phyloP scores from a whole-genome alignment of 306 rosid genomes.

The Vigna angularis region DNA sequence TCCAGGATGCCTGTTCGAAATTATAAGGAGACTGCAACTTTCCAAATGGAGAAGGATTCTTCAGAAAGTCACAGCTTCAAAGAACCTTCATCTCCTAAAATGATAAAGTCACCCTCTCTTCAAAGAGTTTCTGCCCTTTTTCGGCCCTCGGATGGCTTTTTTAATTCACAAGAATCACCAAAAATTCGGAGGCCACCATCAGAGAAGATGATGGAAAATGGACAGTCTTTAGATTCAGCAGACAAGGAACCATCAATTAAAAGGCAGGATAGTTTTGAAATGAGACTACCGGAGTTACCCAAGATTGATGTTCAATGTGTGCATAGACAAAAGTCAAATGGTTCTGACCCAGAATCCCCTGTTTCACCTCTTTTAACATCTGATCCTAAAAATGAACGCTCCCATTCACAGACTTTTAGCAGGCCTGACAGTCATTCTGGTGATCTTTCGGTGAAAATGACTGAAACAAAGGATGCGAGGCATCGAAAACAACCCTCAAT shows the following conservation, averaged over 20 bases:
- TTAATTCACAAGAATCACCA: slow-evolving; percentile 87
- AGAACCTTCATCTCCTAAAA: slow-evolving; percentile 97
- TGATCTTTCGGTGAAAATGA: slow-evolving; percentile 62
- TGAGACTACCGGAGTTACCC: slow-evolving; percentile 92
- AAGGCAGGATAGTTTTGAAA: slow-evolving; percentile 98
- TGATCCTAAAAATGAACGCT: slow-evolving; percentile 97
- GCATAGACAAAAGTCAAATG: slow-evolving; percentile 73
- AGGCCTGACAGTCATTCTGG: slow-evolving; percentile 89
- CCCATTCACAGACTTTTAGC: slow-evolving; percentile 98
- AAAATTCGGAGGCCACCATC: slow-evolving; percentile 84
- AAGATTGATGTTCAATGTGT: slow-evolving; percentile 91
- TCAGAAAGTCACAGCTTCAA: slow-evolving; percentile 85
- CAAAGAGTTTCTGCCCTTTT: slow-evolving; percentile 76
- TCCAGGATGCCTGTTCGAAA: slow-evolving; percentile 93
- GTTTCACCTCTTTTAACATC: slow-evolving; percentile 94
- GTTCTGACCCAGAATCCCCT: slow-evolving; percentile 98
- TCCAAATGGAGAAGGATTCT: slow-evolving; percentile 97
- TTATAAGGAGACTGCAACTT: slow-evolving; percentile 88
- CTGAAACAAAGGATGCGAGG: slow-evolving; percentile 55
- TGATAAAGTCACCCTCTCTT: slow-evolving; percentile 92
- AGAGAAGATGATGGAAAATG: slow-evolving; percentile 85
- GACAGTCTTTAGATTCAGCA: slow-evolving; percentile 68
- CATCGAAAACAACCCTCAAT: slow-evolving; percentile 79
- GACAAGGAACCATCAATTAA: slow-evolving; percentile 90
- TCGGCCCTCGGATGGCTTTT: slow-evolving; percentile 71